Evolutionary conservation across 371 early-diverging fungal genomes (phyloP).

Genomic region (Mortierella sp.): DNA sequence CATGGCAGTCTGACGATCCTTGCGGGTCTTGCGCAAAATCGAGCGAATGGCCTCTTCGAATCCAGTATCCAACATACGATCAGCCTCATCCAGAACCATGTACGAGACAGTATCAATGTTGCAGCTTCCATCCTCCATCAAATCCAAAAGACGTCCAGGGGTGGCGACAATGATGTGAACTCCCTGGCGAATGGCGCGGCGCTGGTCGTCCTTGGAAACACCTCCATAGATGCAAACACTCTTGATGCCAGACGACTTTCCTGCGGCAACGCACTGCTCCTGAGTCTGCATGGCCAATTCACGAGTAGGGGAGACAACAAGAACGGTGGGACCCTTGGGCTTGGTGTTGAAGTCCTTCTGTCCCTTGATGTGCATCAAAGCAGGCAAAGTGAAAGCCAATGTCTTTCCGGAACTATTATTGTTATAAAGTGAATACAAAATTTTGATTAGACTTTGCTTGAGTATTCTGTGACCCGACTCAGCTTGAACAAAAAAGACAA

Average conservation of each 20-base stretch:
- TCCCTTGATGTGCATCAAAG: slow-evolving; percentile 75
- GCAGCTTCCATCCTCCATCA: slow-evolving; percentile 83
- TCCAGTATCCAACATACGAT: slow-evolving; percentile 95
- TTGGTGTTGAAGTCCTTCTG: slow-evolving; percentile 66
- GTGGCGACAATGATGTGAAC: slow-evolving; percentile 94
- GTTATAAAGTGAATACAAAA: neutral
- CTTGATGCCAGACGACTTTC: slow-evolving; percentile 79
- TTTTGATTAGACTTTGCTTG: neutral
- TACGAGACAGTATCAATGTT: slow-evolving; percentile 81
- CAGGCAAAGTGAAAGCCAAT: slow-evolving; percentile 96
- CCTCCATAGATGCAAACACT: slow-evolving; percentile 86
- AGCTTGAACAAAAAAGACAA: too few relatives aligned
- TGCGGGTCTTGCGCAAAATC: slow-evolving; percentile 74
- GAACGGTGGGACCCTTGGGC: slow-evolving; percentile 71
- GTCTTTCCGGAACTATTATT: slow-evolving; percentile 88
- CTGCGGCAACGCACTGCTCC: slow-evolving; percentile 77
- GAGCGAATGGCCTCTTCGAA: slow-evolving; percentile 93
- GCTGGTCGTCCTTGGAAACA: slow-evolving; percentile 80
- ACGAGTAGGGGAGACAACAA: slow-evolving; percentile 96
- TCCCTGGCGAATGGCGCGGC: slow-evolving; percentile 70
- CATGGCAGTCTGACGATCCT: slow-evolving; percentile 90
- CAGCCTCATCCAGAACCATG: slow-evolving; percentile 96
- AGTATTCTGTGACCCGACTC: neutral
- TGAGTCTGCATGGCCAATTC: slow-evolving; percentile 97
- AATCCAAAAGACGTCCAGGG: slow-evolving; percentile 96